Evolutionary conservation across 352 stramenopile genomes (phyloP), one percentile per base, ranked within the genome.

Genomic region (Sclerospora graminicola): DNA sequence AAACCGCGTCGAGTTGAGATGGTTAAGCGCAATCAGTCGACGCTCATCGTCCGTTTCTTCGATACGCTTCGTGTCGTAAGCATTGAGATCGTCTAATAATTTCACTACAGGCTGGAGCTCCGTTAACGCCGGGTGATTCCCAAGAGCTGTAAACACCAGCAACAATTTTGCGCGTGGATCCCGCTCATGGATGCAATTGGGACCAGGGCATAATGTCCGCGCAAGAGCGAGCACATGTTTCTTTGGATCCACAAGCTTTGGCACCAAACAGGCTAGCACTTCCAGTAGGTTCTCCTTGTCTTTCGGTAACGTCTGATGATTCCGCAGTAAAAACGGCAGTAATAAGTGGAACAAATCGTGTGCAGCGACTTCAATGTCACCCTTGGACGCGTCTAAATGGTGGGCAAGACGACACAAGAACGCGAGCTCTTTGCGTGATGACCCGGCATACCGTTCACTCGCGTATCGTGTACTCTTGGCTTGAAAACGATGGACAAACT

Each of bases 41-140:
- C 69, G 77, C 41, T 92, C 79, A 53, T 81, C 85, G 58, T 94
- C 82, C 1, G 83, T 77, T 23, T 91, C 82, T 20, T 94, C 82
- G 19, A 94, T 80, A 9, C 63, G 76, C 49, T 85, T 87, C 5
- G 48, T 20, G 48, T 94, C 79, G 35, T 77, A 89, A 1, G 82
- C 82, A 34, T 94, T 94, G 11, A 89, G 57, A 14, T 69, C 52
- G 13, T 54, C 49, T 20, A 89, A 51, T 33, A 86, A 62, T 7
- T 53, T 44, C 1, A 59, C 62, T 23, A 87, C 76, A 9, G 40
- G 58, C 6, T 47, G 44, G 16, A 89, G 50, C 5, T 65, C 48
- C 3, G 24, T 30, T 1, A 78, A 46, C 0, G 60, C 37, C 4
- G 52, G 18, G 28, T 91, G 74, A 0, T 19, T 39, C 9, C 75